phyloP scores from a whole-genome alignment of 169 alveolate species.

The Babesia ovata region DNA sequence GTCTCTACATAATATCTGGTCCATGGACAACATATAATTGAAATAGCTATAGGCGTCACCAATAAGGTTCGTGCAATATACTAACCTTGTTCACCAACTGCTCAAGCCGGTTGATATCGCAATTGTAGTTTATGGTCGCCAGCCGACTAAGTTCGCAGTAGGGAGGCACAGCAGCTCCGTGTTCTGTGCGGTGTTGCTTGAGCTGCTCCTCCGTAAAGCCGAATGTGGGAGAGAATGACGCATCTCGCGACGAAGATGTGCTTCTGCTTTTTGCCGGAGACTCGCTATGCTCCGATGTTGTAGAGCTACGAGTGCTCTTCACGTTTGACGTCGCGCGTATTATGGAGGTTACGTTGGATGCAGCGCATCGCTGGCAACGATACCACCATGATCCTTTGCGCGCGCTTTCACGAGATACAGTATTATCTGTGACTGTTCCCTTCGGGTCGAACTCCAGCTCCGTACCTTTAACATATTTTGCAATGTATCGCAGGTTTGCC shows the following conservation, averaged over 20 bases:
- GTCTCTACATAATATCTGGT: neutral
- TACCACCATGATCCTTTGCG: constrained; percentile 9
- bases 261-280: neutral
- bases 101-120: constrained; percentile 69
- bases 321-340: neutral
- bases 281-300: neutral
- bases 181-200: neutral
- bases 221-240: neutral
- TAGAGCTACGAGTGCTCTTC: neutral
- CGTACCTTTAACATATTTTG: neutral
- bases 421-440: neutral
- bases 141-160: constrained; percentile 78
- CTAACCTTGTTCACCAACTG: constrained; percentile 56
- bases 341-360: neutral
- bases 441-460: constrained; percentile 1
- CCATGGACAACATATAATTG: neutral
- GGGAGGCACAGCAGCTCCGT: constrained; percentile 66
- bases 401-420: neutral
- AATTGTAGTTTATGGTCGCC: constrained; percentile 64
- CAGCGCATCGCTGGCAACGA: constrained; percentile 26
- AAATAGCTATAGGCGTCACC: neutral
- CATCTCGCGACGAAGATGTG: neutral
- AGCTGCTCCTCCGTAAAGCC: neutral
- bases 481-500: neutral
- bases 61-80: neutral